Evolutionary conservation across 495 filamentous ascomycete species (phyloP).

Genomic region (Aspergillus nidulans): DNA sequence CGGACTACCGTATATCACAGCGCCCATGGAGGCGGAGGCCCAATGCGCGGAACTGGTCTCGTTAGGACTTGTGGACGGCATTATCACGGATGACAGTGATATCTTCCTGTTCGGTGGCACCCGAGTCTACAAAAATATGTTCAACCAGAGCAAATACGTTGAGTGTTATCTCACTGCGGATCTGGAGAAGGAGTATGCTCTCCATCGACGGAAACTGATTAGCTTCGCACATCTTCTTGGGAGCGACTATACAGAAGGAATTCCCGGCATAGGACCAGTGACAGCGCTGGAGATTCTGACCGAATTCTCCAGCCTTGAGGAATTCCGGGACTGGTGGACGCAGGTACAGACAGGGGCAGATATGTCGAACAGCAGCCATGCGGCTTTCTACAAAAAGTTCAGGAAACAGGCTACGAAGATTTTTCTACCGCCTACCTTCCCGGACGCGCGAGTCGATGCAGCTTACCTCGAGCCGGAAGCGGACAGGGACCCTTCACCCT

Average conservation of each 20-base stretch:
- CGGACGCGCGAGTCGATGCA: conserved; percentile 64
- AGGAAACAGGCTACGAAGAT: conserved; percentile 74
- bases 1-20: conserved; percentile 92
- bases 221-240: conserved; percentile 84
- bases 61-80: conserved; percentile 87
- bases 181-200: conserved; percentile 81
- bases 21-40: conserved; percentile 98
- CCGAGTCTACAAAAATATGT: conserved; percentile 98
- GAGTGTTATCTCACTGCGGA: conserved; percentile 91
- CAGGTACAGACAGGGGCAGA: conserved; percentile 60
- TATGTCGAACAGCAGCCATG: conserved; percentile 34
- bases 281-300: conserved; percentile 87
- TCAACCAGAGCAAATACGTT: conserved; percentile 94
- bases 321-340: conserved; percentile 85
- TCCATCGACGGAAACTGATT: conserved; percentile 79
- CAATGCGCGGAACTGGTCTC: conserved; percentile 90
- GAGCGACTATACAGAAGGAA: conserved; percentile 89
- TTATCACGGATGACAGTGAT: conserved; percentile 97
- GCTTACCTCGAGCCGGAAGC: conserved; percentile 87
- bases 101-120: conserved; percentile 97
- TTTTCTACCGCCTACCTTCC: conserved; percentile 76
- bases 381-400: conserved; percentile 78
- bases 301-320: conserved; percentile 67
- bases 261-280: conserved; percentile 86
- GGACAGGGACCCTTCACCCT: conserved; percentile 68